A percentile compares a stretch with the other conserved stretches of the same genome.
Conservation (phyloP, 305 asterid species). For the Fraxinus xanthoxyloides region DNA sequence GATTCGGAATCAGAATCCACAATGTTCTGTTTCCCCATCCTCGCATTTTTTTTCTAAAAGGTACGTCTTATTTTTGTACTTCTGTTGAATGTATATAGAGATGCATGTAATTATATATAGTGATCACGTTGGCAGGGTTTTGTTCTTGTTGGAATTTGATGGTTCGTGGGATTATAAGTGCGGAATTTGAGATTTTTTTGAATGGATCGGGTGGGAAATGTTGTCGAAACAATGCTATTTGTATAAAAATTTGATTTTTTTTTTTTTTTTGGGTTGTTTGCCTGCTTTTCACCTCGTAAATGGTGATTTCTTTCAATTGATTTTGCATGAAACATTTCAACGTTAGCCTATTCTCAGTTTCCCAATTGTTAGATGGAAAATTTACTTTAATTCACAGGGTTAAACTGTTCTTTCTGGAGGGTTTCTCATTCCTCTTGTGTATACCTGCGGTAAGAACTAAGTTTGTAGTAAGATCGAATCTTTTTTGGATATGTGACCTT, state of each 20-base stretch:
- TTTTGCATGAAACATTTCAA: background rate
- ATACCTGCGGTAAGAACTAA: background rate
- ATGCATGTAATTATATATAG: background rate
- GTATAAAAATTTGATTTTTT: background rate
- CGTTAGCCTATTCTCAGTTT: background rate
- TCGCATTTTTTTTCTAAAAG: background rate
- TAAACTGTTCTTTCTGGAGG: background rate
- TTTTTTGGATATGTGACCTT: background rate
- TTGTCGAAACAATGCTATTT: background rate
- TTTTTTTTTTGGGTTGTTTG: background rate
- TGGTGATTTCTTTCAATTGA: background rate
- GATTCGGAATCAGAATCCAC: background rate
- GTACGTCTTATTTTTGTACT: background rate
- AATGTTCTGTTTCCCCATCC: background rate
- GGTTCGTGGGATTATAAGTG: background rate
- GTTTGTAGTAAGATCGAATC: background rate
- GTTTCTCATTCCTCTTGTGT: background rate
- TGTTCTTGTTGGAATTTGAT: background rate
- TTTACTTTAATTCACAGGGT: background rate
- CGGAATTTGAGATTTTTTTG: background rate
- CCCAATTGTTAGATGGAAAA: background rate
- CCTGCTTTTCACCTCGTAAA: background rate
- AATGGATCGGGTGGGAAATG: background rate
- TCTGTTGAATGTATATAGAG: background rate
- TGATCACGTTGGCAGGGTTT: background rate